Evolutionary conservation across 306 rosid genomes (phyloP).

Genomic region (Canavalia ensiformis): DNA sequence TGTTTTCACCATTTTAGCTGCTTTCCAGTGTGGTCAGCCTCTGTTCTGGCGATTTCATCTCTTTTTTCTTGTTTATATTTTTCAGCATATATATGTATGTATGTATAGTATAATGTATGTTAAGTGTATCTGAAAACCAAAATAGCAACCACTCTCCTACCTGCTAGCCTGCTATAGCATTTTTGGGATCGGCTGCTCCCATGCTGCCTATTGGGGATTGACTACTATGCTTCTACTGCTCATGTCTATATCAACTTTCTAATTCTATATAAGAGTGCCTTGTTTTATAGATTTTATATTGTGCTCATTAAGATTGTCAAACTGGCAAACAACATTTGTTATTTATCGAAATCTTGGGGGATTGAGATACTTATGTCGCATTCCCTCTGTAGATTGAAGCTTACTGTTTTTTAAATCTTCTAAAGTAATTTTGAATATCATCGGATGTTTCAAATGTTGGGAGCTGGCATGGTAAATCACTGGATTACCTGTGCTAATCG

Average conservation of each 20-base stretch:
- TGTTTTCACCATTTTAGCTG: no score
- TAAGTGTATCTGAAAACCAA: no score
- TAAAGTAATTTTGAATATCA: conserved; percentile 3
- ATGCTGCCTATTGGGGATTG: no score
- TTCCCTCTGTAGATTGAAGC: conserved; percentile 4
- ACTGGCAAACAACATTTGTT: background rate
- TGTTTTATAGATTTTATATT: conserved; percentile 11
- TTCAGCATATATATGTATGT: no score
- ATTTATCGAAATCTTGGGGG: background rate
- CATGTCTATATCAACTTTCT: conserved; percentile 23
- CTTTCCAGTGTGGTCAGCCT: no score
- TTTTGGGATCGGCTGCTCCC: no score
- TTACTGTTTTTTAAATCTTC: background rate
- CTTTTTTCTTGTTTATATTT: no score
- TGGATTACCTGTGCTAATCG: background rate
- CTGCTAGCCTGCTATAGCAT: no score
- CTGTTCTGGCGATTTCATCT: no score
- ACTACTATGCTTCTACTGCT: background rate
- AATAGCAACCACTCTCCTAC: no score
- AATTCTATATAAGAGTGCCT: background rate
- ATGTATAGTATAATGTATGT: no score
- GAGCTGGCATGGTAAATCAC: conserved; percentile 16
- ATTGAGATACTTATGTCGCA: conserved; percentile 10
- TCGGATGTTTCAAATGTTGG: conserved; percentile 27
- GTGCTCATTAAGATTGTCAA: conserved; percentile 16